Evolutionary conservation across 2,329 filamentous ascomycete genomes (phyloP).

Genomic region (Falciphora oryzae): DNA sequence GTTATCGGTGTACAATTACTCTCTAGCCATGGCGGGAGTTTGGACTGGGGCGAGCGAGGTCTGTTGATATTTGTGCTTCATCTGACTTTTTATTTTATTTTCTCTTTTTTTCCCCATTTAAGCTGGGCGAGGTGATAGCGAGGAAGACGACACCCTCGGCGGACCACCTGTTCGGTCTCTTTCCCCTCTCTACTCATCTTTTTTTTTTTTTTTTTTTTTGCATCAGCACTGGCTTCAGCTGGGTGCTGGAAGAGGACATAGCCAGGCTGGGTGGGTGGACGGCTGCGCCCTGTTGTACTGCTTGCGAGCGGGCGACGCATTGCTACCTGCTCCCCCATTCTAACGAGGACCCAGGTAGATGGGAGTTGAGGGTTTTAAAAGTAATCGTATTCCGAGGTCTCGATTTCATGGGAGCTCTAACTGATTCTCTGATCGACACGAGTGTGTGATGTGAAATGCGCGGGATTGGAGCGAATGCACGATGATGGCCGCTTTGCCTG

Average conservation of each 20-base stretch:
- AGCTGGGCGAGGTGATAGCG: not conserved
- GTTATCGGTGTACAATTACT: not conserved
- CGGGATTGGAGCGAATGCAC: too few relatives aligned
- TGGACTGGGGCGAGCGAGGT: not conserved
- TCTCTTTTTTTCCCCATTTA: not conserved
- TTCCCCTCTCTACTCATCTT: not conserved
- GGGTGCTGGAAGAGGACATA: not conserved
- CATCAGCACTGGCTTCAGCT: not conserved
- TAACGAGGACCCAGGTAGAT: not conserved
- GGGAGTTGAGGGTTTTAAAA: not conserved
- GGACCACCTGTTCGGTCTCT: not conserved
- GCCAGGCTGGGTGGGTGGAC: not conserved
- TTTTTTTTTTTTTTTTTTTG: too few relatives aligned
- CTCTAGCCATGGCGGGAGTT: not conserved
- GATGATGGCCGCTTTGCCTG: too few relatives aligned
- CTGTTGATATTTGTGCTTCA: not conserved
- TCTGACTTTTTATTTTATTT: not conserved
- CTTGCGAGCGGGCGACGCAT: not conserved
- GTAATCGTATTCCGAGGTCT: not conserved
- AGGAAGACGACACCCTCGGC: not conserved
- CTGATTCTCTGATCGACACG: not conserved
- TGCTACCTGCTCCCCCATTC: not conserved
- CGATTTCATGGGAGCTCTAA: not conserved
- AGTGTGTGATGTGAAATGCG: too few relatives aligned
- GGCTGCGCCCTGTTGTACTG: not conserved